phyloP scores from a whole-genome alignment of 139 green algal species.

The Marvania coccoides region DNA sequence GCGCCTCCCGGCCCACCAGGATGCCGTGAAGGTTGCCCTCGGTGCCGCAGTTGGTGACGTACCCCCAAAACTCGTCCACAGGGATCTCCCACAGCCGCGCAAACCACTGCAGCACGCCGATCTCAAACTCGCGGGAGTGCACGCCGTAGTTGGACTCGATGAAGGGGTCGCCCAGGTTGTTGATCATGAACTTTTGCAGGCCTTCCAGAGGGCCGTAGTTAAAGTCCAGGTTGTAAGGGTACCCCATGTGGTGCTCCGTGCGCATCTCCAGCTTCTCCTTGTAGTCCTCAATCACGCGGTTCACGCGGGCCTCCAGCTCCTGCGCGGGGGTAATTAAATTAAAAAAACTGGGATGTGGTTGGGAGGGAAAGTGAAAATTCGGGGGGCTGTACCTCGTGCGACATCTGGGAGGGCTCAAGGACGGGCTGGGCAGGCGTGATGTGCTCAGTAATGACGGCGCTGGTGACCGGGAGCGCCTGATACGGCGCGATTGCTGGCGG shows the following conservation, averaged over 20 bases:
- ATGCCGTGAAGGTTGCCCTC: slow-evolving; percentile 98
- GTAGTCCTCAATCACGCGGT: slow-evolving; percentile 70
- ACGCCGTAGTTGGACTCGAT: slow-evolving; percentile 97
- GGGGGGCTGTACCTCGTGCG: slow-evolving; percentile 37
- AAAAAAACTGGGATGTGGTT: background rate
- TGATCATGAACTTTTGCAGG: slow-evolving; percentile 89
- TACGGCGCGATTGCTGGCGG: slow-evolving; percentile 45
- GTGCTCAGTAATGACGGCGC: slow-evolving; percentile 54
- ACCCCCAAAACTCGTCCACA: slow-evolving; percentile 90
- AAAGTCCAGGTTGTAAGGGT: slow-evolving; percentile 99
- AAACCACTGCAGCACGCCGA: slow-evolving; percentile 96
- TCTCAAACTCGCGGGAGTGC: slow-evolving; percentile 82
- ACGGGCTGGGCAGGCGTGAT: slow-evolving; percentile 52
- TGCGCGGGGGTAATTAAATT: slow-evolving; percentile 19
- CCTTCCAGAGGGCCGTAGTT: slow-evolving; percentile 84
- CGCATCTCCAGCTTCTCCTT: slow-evolving; percentile 66
- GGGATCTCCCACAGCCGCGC: slow-evolving; percentile 93
- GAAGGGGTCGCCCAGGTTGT: slow-evolving; percentile 96
- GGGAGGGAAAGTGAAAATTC: background rate
- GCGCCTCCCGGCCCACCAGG: slow-evolving; percentile 80
- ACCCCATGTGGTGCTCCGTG: slow-evolving; percentile 85
- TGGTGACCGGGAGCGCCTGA: slow-evolving; percentile 68
- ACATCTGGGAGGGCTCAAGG: slow-evolving; percentile 38
- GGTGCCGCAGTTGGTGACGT: slow-evolving; percentile 98
- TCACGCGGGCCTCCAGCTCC: slow-evolving; percentile 55